These are phyloP conservation scores for Hypoxylon lienhwacheense DNA, from an alignment of 495 filamentous ascomycete species.

Conservation along the genomic window DNA sequence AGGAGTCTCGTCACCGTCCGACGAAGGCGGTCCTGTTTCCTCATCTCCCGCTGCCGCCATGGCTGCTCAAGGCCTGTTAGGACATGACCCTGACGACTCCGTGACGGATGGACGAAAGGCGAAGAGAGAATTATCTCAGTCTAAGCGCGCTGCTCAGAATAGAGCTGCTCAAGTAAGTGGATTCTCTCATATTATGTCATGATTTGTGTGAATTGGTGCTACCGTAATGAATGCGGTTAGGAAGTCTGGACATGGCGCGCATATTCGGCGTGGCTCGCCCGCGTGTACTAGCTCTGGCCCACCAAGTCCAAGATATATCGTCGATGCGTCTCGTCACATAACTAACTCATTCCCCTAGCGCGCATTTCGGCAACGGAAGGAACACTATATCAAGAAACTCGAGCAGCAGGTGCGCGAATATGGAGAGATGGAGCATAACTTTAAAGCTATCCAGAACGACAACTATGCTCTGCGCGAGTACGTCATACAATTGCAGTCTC, in stretches of 20 bases:
- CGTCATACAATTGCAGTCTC: conserved; percentile 83
- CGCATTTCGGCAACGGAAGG: conserved; percentile 96
- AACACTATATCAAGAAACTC: conserved; percentile 95
- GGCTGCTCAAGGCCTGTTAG: conserved; percentile 38
- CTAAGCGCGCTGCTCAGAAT: conserved; percentile 96
- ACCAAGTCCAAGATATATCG: conserved; percentile 8
- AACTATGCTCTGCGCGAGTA: conserved; percentile 91
- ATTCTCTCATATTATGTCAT: conserved; percentile 8
- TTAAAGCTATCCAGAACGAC: conserved; percentile 76
- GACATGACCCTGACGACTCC: conserved; percentile 36
- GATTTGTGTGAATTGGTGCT: conserved; percentile 18
- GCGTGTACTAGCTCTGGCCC: conserved; percentile 10
- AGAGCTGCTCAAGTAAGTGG: conserved; percentile 84
- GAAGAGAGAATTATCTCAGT: conserved; percentile 89
- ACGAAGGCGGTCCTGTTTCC: conserved; percentile 39
- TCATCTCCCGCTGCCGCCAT: conserved; percentile 33
- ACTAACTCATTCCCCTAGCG: conserved; percentile 58
- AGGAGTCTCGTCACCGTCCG: conserved; percentile 36
- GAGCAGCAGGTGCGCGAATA: conserved; percentile 86
- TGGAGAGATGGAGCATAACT: conserved; percentile 66
- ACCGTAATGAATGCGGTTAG: conserved; percentile 15
- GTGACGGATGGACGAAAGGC: conserved; percentile 49
- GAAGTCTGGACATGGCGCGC: conserved; percentile 5
- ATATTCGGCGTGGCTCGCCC: conserved; percentile 13
- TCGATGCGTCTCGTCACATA: conserved; percentile 29